Evolutionary conservation across 2,329 filamentous ascomycete species (phyloP), one percentile per base, ranked within the genome.

Genomic region (Periconia sp.): DNA sequence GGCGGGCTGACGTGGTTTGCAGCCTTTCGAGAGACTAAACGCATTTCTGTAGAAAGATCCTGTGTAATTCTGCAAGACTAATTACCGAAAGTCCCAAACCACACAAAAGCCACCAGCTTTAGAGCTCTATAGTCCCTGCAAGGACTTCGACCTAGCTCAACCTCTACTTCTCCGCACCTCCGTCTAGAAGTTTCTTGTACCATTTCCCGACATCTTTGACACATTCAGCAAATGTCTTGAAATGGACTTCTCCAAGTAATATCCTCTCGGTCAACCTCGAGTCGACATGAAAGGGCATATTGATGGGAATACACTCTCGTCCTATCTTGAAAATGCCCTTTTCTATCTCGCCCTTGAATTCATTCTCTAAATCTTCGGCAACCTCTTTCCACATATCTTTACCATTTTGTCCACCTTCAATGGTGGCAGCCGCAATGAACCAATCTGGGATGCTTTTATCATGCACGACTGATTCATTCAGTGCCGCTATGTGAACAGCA

Each of bases 231-330:
- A 68, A 24, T 1, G 49, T 47, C 18, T 46, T 54, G 4, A 65
- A 58, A 15, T 22, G 46, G 7, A 41, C 31, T 7, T 55, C 59
- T 16, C 28, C 38, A 11, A 67, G 19, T 15, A 69, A 33, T 42
- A 52, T 50, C 9, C 32, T 50, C 37, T 65, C 58, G 3, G 65
- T 68, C 33, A 43, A 10, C 5, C 28, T 54, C 9, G 60, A 63
- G 22, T 67, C 53, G n/a, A 62, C 62, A 11, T 59, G 50, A 39
- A 54, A 68, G 4, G 64, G 64, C 54, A 67, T 64, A 16, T 69
- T 67, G 22, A 56, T 40, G 1, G 64, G 65, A 23, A 52, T 33
- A 21, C 60, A 63, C 1, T 44, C 37, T 21, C 46, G 52, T 8
- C 65, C 64, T 9, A 69, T 7, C 6, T 17, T 56, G 7, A 68